Percentiles rank a stretch among this genome's conserved stretches.
Conservation (phyloP, 768 basidiomycete species). For the Trametes meyenii region DNA sequence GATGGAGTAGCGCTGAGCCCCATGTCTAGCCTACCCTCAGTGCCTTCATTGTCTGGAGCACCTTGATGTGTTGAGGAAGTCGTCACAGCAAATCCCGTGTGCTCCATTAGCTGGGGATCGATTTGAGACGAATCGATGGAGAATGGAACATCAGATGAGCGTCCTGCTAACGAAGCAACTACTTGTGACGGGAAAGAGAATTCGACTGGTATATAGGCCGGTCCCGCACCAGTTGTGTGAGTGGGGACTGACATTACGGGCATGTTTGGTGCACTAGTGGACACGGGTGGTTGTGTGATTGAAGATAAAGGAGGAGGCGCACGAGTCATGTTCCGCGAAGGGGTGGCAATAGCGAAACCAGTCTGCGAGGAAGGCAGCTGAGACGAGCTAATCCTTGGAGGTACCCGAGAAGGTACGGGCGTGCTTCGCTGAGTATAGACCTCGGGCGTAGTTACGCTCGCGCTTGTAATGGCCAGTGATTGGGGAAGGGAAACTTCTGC, state of each 20-base stretch:
- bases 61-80: not conserved
- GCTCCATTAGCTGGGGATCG: conserved; percentile 20
- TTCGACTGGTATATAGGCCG: not conserved
- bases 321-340: conserved; percentile 1
- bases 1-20: not conserved
- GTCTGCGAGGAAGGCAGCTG: not conserved
- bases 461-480: not conserved
- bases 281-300: not conserved
- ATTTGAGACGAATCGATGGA: conserved; percentile 21
- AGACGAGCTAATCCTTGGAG: conserved; percentile 13
- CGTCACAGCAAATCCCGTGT: not conserved
- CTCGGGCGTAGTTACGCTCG: not conserved
- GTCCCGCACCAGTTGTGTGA: not conserved
- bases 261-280: not conserved
- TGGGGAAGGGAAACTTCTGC: not conserved
- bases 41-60: not conserved
- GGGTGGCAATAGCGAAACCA: not conserved
- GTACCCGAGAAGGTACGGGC: not conserved
- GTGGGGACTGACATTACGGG: not conserved
- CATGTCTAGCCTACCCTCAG: not conserved
- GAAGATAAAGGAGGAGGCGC: not conserved
- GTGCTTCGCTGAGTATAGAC: not conserved
- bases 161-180: not conserved
- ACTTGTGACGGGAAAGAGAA: not conserved
- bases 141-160: not conserved